Evolutionary conservation across 805 yeast species (phyloP).

Genomic region (Zygosaccharomyces siamensis): DNA sequence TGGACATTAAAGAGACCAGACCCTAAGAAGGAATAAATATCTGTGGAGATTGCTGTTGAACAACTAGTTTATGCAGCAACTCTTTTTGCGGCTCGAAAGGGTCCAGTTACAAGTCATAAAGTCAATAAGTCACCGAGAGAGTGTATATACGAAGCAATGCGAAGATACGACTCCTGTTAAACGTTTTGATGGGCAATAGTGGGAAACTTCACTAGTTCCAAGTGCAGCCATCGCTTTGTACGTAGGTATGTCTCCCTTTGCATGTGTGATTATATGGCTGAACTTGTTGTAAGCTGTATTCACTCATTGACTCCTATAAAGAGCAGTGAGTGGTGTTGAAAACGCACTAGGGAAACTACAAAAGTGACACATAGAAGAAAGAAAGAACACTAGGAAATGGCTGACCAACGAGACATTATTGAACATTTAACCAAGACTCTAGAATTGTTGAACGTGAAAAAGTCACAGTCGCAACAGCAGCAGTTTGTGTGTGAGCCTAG

Average conservation of each 20-base stretch:
- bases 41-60: background rate
- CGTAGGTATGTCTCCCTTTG: background rate
- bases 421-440: conserved; percentile 29
- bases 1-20: background rate
- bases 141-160: background rate
- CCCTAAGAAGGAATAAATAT: background rate
- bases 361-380: too few relatives aligned
- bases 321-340: background rate
- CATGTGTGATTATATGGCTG: conserved; percentile 1
- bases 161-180: background rate
- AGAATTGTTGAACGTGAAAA: conserved; percentile 21
- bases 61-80: background rate
- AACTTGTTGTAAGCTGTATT: conserved; percentile 3
- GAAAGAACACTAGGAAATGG: background rate
- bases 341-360: background rate
- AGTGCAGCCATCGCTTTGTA: background rate
- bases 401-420: conserved; percentile 9
- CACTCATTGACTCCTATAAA: background rate
- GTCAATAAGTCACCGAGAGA: background rate
- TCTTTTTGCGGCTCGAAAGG: background rate
- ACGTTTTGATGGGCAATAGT: background rate
- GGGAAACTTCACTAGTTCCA: background rate
- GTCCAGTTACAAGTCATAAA: background rate
- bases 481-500: background rate
- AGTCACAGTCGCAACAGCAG: conserved; percentile 3